These are phyloP conservation scores for Cystobasidium slooffiae DNA, from an alignment of 1,284 basidiomycete genomes.

Conservation along the genomic window DNA sequence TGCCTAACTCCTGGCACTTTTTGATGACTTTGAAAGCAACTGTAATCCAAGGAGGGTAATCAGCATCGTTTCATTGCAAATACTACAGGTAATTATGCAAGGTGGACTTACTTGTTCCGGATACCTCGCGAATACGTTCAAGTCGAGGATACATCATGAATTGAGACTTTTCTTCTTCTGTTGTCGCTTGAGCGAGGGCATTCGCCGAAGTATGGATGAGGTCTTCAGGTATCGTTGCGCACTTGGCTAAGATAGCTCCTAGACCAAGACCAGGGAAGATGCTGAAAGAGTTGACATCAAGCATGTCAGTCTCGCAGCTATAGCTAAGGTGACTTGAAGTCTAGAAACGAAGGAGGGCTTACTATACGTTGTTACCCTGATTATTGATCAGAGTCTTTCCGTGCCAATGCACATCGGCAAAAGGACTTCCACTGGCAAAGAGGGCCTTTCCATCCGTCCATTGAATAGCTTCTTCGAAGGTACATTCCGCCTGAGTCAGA, in stretches of 20 bases:
- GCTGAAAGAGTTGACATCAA: slow-evolving; percentile 48
- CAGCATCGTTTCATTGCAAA: slow-evolving; percentile 50
- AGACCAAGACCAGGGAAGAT: slow-evolving; percentile 71
- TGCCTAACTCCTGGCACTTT: slow-evolving; percentile 65
- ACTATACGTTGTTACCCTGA: slow-evolving; percentile 82
- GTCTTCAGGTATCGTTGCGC: slow-evolving; percentile 60
- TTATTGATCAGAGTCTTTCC: slow-evolving; percentile 63
- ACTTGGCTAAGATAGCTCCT: slow-evolving; percentile 72
- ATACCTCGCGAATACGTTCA: slow-evolving; percentile 77
- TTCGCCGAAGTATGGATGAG: slow-evolving; percentile 64
- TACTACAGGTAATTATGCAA: slow-evolving; percentile 53
- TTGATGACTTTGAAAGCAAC: slow-evolving; percentile 66
- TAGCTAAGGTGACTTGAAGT: slow-evolving; percentile 56
- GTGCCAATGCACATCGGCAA: slow-evolving; percentile 68
- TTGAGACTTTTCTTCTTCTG: slow-evolving; percentile 52
- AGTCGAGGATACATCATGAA: slow-evolving; percentile 52
- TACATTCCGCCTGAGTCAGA: slow-evolving; percentile 63
- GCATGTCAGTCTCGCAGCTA: slow-evolving; percentile 58
- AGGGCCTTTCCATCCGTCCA: slow-evolving; percentile 73
- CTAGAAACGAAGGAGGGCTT: not conserved
- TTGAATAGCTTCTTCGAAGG: slow-evolving; percentile 78
- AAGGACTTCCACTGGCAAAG: slow-evolving; percentile 90
- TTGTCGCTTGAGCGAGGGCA: slow-evolving; percentile 77
- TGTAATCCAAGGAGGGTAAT: not conserved
- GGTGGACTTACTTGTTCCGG: slow-evolving; percentile 66